Evolutionary conservation across 768 basidiomycete genomes (phyloP).

Genomic region (Mrakia hoshinonis): DNA sequence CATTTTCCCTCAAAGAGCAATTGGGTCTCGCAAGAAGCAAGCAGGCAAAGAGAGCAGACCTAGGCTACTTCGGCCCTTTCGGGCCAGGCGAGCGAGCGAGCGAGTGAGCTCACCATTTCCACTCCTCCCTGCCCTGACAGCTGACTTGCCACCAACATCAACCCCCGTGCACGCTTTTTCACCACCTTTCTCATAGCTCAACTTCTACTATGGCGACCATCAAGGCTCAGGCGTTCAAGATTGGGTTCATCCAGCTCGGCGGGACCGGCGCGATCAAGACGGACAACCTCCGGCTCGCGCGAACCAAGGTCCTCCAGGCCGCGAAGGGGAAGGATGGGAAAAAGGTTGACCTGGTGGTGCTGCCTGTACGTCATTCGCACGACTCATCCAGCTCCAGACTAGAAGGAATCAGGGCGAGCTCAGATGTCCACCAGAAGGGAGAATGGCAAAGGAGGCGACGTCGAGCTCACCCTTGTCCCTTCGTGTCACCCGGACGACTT

Average conservation of each 20-base stretch:
- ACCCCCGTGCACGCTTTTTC: neutral
- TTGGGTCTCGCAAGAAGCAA: too few relatives aligned
- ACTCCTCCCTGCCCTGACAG: neutral
- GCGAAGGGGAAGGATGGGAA: slow-evolving; percentile 42
- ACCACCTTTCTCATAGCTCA: neutral
- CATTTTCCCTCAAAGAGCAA: neutral
- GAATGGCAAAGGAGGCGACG: neutral
- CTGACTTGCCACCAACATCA: neutral
- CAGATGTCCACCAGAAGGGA: neutral
- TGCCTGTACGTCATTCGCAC: slow-evolving; percentile 55
- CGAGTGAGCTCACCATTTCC: neutral
- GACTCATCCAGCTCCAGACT: neutral
- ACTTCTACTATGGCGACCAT: slow-evolving; percentile 19
- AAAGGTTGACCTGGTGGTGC: slow-evolving; percentile 71
- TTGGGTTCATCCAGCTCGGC: slow-evolving; percentile 89
- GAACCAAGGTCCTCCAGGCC: slow-evolving; percentile 67
- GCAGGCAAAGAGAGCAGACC: too few relatives aligned
- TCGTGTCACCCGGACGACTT: too few relatives aligned
- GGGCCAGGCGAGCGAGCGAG: too few relatives aligned
- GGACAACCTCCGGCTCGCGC: slow-evolving; percentile 71
- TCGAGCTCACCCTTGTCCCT: neutral
- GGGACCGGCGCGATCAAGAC: slow-evolving; percentile 59
- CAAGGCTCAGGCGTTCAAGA: slow-evolving; percentile 32
- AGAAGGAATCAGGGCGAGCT: neutral
- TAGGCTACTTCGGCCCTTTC: neutral